phyloP scores from a whole-genome alignment of 2,329 filamentous ascomycete species.

The Aureobasidium sp. region DNA sequence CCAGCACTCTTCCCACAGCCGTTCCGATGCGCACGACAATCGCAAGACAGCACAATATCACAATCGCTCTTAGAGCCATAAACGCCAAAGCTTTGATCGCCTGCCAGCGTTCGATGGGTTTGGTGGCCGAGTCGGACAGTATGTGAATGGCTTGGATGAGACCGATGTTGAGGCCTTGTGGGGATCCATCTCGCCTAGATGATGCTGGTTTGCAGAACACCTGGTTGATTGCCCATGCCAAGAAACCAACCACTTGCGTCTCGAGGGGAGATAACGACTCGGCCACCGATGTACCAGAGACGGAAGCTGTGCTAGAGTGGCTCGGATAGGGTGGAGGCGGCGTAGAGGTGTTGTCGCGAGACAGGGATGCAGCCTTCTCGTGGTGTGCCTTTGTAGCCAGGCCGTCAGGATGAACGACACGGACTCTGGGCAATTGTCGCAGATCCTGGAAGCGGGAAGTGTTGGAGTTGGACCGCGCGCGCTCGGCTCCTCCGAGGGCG shows the following conservation, averaged over 20 bases:
- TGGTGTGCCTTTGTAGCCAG: neutral
- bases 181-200: slow-evolving; percentile 5
- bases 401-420: slow-evolving; percentile 21
- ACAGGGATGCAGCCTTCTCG: slow-evolving; percentile 17
- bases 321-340: slow-evolving; percentile 13
- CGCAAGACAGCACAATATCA: slow-evolving; percentile 19
- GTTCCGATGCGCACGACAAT: slow-evolving; percentile 21
- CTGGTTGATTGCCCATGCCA: neutral
- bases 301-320: neutral
- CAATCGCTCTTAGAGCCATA: slow-evolving; percentile 18
- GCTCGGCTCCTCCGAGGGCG: neutral
- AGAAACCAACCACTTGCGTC: neutral
- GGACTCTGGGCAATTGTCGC: slow-evolving; percentile 20
- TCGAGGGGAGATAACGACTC: neutral
- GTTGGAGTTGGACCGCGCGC: slow-evolving; percentile 1
- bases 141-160: slow-evolving; percentile 14
- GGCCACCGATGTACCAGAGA: neutral
- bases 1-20: slow-evolving; percentile 20
- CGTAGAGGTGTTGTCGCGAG: slow-evolving; percentile 15
- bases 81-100: slow-evolving; percentile 20
- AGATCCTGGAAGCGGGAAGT: slow-evolving; percentile 13
- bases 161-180: slow-evolving; percentile 7
- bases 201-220: neutral
- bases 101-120: slow-evolving; percentile 19
- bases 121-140: slow-evolving; percentile 16